These are phyloP conservation scores for Saturnispora galanensis DNA, from an alignment of 805 yeast genomes.

Conservation along the genomic window DNA sequence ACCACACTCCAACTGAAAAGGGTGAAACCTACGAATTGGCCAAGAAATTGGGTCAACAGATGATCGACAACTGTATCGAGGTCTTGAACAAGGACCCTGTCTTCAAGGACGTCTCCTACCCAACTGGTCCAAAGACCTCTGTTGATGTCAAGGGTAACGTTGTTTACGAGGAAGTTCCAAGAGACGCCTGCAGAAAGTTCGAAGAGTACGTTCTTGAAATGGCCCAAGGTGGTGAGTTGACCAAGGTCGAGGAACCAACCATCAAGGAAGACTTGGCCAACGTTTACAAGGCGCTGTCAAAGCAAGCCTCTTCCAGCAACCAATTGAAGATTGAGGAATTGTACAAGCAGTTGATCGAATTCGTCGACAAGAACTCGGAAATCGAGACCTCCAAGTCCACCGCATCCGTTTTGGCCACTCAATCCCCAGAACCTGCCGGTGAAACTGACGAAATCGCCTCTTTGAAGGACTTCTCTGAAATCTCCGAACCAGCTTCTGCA, in stretches of 20 bases:
- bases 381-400: slow-evolving; percentile 60
- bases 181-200: slow-evolving; percentile 85
- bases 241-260: slow-evolving; percentile 60
- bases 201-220: slow-evolving; percentile 93
- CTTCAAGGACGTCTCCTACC: slow-evolving; percentile 87
- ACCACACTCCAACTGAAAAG: slow-evolving; percentile 71
- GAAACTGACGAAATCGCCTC: slow-evolving; percentile 78
- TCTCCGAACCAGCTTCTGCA: slow-evolving; percentile 64
- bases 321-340: slow-evolving; percentile 62
- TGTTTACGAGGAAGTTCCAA: slow-evolving; percentile 72
- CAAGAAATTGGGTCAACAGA: slow-evolving; percentile 80
- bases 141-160: slow-evolving; percentile 85
- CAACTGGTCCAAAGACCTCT: slow-evolving; percentile 89
- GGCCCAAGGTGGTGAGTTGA: slow-evolving; percentile 89
- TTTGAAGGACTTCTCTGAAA: slow-evolving; percentile 61
- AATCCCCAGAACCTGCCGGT: slow-evolving; percentile 23
- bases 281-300: slow-evolving; percentile 72
- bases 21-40: slow-evolving; percentile 93
- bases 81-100: slow-evolving; percentile 75
- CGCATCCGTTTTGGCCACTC: slow-evolving; percentile 38
- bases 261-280: slow-evolving; percentile 78
- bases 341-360: slow-evolving; percentile 60
- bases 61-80: slow-evolving; percentile 91
- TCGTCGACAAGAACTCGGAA: slow-evolving; percentile 60
- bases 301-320: slow-evolving; percentile 61